Base-by-base conservation (phyloP, 768 basidiomycete genomes). In the Tylopilus intermedius region DNA sequence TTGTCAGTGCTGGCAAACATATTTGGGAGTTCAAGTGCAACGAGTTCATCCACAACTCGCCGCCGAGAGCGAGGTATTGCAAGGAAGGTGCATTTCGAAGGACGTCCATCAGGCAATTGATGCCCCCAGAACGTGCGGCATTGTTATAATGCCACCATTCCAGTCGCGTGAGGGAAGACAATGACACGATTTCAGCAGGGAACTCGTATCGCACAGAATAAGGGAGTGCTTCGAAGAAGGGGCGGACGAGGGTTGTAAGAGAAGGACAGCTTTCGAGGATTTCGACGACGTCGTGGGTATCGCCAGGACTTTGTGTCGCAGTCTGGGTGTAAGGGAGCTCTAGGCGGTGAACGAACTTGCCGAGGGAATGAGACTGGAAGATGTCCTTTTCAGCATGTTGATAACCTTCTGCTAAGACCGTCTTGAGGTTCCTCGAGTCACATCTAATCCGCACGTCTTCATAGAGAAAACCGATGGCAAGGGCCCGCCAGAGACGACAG, bases 61-160 rank as follows among this genome's bases (percentile, higher is more conserved):
- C 82, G 22, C 79, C 79, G 21, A 86, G 64, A 54, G 79, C 72
- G 47, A 87, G 79, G 59, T 80, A 85, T 45, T 75, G 72, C 45
- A 87, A 61, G 53, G 78, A 79, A 7, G 85, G 82, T 4, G 83
- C 65, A 43, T 67, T 69, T 8, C 64, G 68, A 24, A 88, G 74
- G 53, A 84, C 79, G 47, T 76, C 67, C 2, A 63, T 60, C 39
- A 88, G 69, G 7, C 78, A 81, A 65, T 87, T 86, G 54, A 86
- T 80, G 6, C 84, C 85, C 2, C 84, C 84, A 15, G 80, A 74
- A 42, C 79, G 75, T 37, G 80, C 78, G 21, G 84, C 84, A 63
- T 67, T 63, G 54, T 66, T 70, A 57, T 79, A 65, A 60, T 85
- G 77, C 81, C 82, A 86, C 83, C 84, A 87, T 45, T 86, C 84